These are phyloP conservation scores for Oryza officinalis DNA, from an alignment of 176 grass and related monocot species.

Conservation along the genomic window DNA sequence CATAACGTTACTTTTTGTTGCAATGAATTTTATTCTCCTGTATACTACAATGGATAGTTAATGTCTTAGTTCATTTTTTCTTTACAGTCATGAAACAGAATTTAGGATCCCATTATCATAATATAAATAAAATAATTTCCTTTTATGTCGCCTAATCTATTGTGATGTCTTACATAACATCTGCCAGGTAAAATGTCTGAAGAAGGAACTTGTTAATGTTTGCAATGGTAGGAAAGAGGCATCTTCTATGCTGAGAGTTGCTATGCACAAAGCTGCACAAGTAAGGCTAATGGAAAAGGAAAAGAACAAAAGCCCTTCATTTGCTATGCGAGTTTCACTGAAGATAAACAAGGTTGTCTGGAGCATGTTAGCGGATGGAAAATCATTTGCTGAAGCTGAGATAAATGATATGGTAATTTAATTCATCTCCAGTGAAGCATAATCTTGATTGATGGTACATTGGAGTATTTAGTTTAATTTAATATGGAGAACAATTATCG, in stretches of 20 bases:
- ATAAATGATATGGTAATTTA: constrained; percentile 91
- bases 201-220: constrained; percentile 65
- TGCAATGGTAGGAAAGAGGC: constrained; percentile 71
- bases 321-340: constrained; percentile 87
- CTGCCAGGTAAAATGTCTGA: constrained; percentile 75
- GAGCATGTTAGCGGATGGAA: constrained; percentile 96
- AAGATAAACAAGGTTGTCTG: constrained; percentile 82
- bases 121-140: constrained; percentile 10
- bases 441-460: constrained; percentile 19
- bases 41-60: constrained; percentile 21
- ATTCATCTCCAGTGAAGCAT: constrained; percentile 34
- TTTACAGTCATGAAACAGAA: constrained; percentile 5
- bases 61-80: constrained; percentile 18
- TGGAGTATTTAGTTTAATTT: constrained; percentile 26
- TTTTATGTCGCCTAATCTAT: constrained; percentile 15
- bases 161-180: constrained; percentile 34
- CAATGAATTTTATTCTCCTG: constrained; percentile 23
- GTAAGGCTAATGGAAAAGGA: constrained; percentile 84
- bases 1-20: constrained; percentile 7
- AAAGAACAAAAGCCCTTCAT: constrained; percentile 98
- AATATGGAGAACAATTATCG: neutral
- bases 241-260: constrained; percentile 67
- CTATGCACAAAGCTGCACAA: constrained; percentile 86
- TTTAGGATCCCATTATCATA: constrained; percentile 25
- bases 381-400: constrained; percentile 89